These are phyloP conservation scores for Rhizopogon sp. DNA, from an alignment of 768 basidiomycete species.

Conservation along the genomic window DNA sequence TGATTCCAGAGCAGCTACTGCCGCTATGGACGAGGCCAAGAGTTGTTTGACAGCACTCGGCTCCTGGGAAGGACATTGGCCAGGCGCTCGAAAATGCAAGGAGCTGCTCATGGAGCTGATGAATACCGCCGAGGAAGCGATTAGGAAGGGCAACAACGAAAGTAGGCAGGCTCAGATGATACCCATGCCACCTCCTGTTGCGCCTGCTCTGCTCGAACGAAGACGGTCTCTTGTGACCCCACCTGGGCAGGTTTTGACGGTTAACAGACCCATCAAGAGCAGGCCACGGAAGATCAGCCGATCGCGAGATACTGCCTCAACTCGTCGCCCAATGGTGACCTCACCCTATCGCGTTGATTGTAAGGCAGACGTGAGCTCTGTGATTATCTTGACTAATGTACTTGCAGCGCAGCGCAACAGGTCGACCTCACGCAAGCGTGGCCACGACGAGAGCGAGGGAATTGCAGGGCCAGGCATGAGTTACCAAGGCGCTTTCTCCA, in stretches of 20 bases:
- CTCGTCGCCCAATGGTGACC: constrained; percentile 51
- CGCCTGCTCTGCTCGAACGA: constrained; percentile 41
- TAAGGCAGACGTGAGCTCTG: constrained; percentile 28
- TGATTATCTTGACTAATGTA: constrained; percentile 11
- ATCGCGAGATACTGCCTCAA: constrained; percentile 52
- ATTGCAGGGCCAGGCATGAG: constrained; percentile 36
- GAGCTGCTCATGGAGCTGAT: constrained; percentile 69
- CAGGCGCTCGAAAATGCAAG: constrained; percentile 83
- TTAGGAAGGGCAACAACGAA: constrained; percentile 29
- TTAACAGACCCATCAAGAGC: constrained; percentile 46
- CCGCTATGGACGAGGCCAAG: constrained; percentile 81
- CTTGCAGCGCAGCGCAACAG: constrained; percentile 58
- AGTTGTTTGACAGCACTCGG: constrained; percentile 66
- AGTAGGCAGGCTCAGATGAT: constrained; percentile 15
- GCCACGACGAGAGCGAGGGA: constrained; percentile 59
- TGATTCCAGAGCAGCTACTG: constrained; percentile 56
- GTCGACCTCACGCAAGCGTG: constrained; percentile 72
- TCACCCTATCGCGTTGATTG: constrained; percentile 65
- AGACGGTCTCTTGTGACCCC: constrained; percentile 47
- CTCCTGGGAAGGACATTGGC: constrained; percentile 84
- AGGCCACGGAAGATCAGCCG: constrained; percentile 50
- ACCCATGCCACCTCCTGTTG: constrained; percentile 20
- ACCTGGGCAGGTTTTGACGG: constrained; percentile 35
- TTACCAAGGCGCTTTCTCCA: constrained; percentile 53
- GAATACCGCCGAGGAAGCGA: constrained; percentile 65